Evolutionary conservation across 805 yeast species (phyloP).

Genomic region (Lipomyces sp.): DNA sequence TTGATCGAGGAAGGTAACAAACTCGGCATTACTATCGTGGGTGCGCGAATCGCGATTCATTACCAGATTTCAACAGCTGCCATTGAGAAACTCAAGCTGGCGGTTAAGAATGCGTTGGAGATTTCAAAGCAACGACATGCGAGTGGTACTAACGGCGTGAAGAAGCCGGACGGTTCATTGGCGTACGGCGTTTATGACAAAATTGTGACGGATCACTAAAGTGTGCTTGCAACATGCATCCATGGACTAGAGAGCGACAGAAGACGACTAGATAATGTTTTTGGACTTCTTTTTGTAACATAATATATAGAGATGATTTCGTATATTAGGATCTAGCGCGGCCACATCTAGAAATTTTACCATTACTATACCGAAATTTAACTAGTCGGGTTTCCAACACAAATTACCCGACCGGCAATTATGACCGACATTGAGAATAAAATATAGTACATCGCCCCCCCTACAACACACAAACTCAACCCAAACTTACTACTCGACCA

Average conservation of each 20-base stretch:
- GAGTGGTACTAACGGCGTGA: conserved; percentile 3
- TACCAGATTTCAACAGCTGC: conserved; percentile 64
- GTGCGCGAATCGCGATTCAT: conserved; percentile 82
- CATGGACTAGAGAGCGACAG: not conserved
- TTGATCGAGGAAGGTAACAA: conserved; percentile 61
- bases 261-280: not conserved
- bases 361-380: not conserved
- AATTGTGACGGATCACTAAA: conserved; percentile 1
- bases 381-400: not conserved
- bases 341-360: not conserved
- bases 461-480: not conserved
- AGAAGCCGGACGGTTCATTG: conserved; percentile 13
- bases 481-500: not conserved
- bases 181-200: conserved; percentile 25
- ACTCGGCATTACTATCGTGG: conserved; percentile 66
- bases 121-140: conserved; percentile 18
- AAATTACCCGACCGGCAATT: not conserved
- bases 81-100: conserved; percentile 60
- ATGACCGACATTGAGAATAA: not conserved
- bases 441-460: not conserved
- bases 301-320: not conserved
- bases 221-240: not conserved
- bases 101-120: conserved; percentile 41
- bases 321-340: not conserved
- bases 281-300: not conserved